Conservation (phyloP, 1,284 basidiomycete species). For the Ganoderma meredithae region DNA sequence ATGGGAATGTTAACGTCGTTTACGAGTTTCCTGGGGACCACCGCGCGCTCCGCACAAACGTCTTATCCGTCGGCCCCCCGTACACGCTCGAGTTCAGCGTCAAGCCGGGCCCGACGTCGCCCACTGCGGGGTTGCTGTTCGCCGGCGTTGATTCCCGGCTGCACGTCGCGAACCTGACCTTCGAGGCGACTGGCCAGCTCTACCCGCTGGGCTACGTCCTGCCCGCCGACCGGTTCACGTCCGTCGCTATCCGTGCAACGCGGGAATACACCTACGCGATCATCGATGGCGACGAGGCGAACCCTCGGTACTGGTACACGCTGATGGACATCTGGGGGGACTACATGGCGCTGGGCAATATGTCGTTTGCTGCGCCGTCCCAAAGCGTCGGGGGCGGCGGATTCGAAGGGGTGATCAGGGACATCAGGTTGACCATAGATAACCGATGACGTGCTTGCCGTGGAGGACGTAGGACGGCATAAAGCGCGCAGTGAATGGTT, state of each 20-base stretch:
- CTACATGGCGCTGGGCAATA: constrained; percentile 48
- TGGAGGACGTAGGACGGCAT: neutral
- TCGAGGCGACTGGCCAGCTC: constrained; percentile 47
- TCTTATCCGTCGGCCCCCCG: constrained; percentile 52
- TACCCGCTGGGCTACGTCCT: constrained; percentile 46
- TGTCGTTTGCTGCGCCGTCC: constrained; percentile 55
- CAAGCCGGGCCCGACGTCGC: constrained; percentile 28
- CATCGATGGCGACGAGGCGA: constrained; percentile 36
- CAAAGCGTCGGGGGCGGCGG: constrained; percentile 44
- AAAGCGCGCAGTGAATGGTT: constrained; percentile 3
- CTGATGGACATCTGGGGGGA: constrained; percentile 50
- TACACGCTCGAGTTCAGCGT: constrained; percentile 51
- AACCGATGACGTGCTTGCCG: neutral
- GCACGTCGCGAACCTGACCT: constrained; percentile 48
- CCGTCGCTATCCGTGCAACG: constrained; percentile 48
- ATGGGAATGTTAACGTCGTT: constrained; percentile 34
- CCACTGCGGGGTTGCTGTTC: constrained; percentile 43
- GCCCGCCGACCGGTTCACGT: constrained; percentile 40
- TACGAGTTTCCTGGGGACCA: constrained; percentile 29
- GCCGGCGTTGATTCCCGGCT: constrained; percentile 47
- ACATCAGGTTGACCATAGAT: constrained; percentile 34
- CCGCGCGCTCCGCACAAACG: constrained; percentile 38
- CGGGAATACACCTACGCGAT: constrained; percentile 46
- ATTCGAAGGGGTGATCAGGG: constrained; percentile 38
- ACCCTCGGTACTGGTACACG: constrained; percentile 46